A percentile compares a stretch with the other conserved stretches of the same genome.
Conservation (phyloP, 108 stramenopile genomes). For the Poteriospumella lacustris region DNA sequence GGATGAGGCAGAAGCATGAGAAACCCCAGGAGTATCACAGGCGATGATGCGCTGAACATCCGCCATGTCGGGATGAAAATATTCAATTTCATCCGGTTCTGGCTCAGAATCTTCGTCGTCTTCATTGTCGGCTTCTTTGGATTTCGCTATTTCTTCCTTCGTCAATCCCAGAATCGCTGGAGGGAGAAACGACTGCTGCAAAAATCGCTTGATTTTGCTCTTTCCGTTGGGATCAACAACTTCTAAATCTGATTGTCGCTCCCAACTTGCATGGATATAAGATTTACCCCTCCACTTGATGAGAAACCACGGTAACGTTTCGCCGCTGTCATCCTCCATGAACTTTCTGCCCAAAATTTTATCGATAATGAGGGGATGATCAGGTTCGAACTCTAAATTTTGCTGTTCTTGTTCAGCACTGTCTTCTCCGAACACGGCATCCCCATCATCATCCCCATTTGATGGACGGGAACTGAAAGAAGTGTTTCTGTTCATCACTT, state of each 20-base stretch:
- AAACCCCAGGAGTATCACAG: background rate
- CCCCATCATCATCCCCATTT: no score
- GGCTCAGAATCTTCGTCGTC: background rate
- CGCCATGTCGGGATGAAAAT: conserved; percentile 5
- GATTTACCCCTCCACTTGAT: conserved; percentile 25
- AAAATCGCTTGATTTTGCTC: conserved; percentile 6
- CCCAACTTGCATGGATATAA: conserved; percentile 13
- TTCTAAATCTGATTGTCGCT: background rate
- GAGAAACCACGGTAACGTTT: background rate
- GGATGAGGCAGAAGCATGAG: background rate
- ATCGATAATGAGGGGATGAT: background rate
- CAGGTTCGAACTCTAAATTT: no score
- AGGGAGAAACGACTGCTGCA: background rate
- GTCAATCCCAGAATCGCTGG: conserved; percentile 41
- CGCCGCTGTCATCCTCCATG: background rate
- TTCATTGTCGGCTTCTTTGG: conserved; percentile 62
- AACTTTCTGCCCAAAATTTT: conserved; percentile 1
- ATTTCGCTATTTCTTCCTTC: conserved; percentile 68
- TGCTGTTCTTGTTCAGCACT: no score
- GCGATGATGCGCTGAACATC: conserved; percentile 25
- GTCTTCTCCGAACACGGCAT: no score
- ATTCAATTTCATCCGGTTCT: conserved; percentile 10
- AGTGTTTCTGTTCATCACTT: no score
- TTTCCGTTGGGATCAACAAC: conserved; percentile 3
- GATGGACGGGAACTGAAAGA: no score